Conservation (phyloP, 2,329 filamentous ascomycete genomes). For the Lasiodiplodia citricola region DNA sequence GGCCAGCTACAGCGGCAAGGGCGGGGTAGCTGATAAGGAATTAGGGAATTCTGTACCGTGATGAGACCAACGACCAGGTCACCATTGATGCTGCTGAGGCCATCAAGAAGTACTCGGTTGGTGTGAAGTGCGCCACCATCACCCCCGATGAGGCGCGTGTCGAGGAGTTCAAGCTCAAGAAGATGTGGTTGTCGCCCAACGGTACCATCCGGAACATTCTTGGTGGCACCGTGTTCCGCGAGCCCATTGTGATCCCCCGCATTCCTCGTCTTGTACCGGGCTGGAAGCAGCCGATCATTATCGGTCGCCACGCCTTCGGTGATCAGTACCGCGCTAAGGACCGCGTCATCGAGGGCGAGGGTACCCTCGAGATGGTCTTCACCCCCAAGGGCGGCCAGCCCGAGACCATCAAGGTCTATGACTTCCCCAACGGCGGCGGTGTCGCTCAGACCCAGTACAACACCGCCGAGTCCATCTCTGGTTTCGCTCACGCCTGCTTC, state of each 20-base stretch:
- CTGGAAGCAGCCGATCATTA: conserved; percentile 99
- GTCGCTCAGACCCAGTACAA: conserved; percentile 98
- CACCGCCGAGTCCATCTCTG: conserved; percentile 91
- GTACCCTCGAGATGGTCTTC: conserved; percentile 93
- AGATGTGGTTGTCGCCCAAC: conserved; percentile 99
- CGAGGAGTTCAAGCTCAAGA: conserved; percentile 97
- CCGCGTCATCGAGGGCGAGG: conserved; percentile 78
- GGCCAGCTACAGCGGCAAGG: neutral
- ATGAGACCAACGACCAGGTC: conserved; percentile 95
- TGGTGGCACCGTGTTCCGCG: conserved; percentile 97
- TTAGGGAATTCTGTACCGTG: conserved; percentile 85
- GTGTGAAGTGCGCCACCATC: conserved; percentile 99
- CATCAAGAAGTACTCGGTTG: conserved; percentile 98
- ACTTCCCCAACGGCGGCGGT: conserved; percentile 85
- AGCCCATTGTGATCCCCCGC: conserved; percentile 93
- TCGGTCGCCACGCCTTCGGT: conserved; percentile 96
- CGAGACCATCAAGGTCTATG: conserved; percentile 85
- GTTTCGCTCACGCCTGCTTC: conserved; percentile 96
- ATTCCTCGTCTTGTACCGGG: conserved; percentile 93
- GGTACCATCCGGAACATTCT: conserved; percentile 77
- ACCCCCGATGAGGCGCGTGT: conserved; percentile 96
- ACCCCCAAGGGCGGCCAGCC: conserved; percentile 82
- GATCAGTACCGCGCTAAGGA: conserved; percentile 99
- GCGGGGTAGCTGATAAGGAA: conserved; percentile 26
- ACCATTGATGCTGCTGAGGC: conserved; percentile 94